Percentiles rank a stretch among this genome's conserved stretches.
These are phyloP conservation scores for Teunomyces tritomae DNA, from an alignment of 805 yeast species.

Conservation along the genomic window DNA sequence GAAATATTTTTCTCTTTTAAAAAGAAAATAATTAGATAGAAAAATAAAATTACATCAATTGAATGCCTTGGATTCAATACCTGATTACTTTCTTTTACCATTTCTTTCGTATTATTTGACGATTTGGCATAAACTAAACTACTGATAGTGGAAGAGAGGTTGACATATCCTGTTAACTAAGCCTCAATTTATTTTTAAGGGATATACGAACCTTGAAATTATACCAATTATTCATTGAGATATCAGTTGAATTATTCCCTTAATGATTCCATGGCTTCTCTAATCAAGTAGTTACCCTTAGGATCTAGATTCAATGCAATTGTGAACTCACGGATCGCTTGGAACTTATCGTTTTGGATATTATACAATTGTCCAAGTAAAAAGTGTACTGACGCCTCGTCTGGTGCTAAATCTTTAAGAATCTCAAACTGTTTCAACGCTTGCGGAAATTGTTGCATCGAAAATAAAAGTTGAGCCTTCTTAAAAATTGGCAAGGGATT, in stretches of 20 bases:
- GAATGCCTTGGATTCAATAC: too few species aligned
- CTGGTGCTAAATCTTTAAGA: conserved; percentile 78
- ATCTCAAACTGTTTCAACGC: conserved; percentile 75
- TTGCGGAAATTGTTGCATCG: conserved; percentile 65
- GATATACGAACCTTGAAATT: too few species aligned
- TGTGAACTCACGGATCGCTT: conserved; percentile 83
- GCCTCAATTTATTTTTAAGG: neutral
- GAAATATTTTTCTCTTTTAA: too few species aligned
- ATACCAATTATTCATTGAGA: too few species aligned
- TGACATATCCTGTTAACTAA: neutral
- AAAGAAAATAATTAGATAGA: too few species aligned
- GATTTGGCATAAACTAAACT: neutral
- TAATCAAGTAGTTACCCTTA: conserved; percentile 80
- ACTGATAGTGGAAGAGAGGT: neutral
- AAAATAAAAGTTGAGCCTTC: conserved; percentile 76
- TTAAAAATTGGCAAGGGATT: conserved; percentile 86
- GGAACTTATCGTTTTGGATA: conserved; percentile 65
- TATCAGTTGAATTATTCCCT: conserved; percentile 19
- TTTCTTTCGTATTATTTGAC: too few species aligned
- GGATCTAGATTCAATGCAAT: conserved; percentile 90
- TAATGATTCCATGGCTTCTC: conserved; percentile 72
- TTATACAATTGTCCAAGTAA: conserved; percentile 84
- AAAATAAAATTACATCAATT: too few species aligned
- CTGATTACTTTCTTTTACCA: too few species aligned
- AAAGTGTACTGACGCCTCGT: conserved; percentile 92